Evolutionary conservation across 805 yeast species (phyloP), one percentile per base, ranked within the genome.

Genomic region (Scheffersomyces stipitis): DNA sequence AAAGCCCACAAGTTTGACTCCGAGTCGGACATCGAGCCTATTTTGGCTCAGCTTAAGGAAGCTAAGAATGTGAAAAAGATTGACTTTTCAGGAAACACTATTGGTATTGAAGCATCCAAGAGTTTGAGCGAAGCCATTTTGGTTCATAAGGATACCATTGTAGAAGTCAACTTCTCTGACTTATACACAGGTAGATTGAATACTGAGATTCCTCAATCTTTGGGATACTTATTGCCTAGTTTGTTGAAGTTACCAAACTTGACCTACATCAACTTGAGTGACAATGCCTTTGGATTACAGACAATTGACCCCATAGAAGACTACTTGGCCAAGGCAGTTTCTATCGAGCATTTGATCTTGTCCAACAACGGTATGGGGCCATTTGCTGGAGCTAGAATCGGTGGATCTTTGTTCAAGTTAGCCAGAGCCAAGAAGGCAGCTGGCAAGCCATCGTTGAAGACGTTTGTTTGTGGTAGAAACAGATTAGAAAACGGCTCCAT

Each of bases 331-430:
- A 73, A 82, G 50, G 95, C 91, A 24, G 75, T 78, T 13, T 80
- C 95, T 17, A 66, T 93, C 38, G 84, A 86, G 62, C 96, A 93
- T 58, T 75, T 93, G 60, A 81, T 87, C 48, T 71, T 93, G 44
- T 83, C 96, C 31, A 93, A 93, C 66, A 93, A 93, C 61, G 99
- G 99, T 38, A 83, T 93, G 80, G 99, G 99, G 24, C 99, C 99
- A 17, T 85, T 85, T 59, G 96, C 98, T 1, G 99, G 99, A 52
- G 83, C 91, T 39, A 78, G 96, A 59, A 86, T 93, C 44, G 99
- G 97, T 42, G 80, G 80, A 51, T 86, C 96, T 3, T 75, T 93
- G 31, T 86, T 71, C 65, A 73, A 76, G 49, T 74, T 91, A 46
- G 80, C 93, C 15, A 61, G 60, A 34, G 82, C 81, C 39, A 89